Conservation (phyloP, 176 grass and related monocot genomes). For the Triticum timopheevii region DNA sequence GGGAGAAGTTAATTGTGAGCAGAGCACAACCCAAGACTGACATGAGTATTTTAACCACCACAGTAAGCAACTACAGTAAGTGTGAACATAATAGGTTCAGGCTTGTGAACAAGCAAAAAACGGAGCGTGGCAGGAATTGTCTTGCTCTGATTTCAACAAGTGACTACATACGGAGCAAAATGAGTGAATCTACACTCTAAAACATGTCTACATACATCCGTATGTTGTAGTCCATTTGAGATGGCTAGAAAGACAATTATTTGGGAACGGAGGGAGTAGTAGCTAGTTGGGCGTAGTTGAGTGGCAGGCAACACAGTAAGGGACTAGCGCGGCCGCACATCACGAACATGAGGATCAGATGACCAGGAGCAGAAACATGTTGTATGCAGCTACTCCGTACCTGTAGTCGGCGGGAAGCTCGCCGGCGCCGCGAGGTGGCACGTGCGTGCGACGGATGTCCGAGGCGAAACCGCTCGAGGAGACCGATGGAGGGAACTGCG, state of each 20-base stretch:
- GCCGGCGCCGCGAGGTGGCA: background rate
- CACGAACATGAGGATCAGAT: background rate
- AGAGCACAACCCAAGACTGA: background rate
- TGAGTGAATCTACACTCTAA: too few relatives aligned
- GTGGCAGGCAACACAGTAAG: background rate
- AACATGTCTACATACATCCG: too few relatives aligned
- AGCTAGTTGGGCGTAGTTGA: too few relatives aligned
- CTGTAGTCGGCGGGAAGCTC: background rate
- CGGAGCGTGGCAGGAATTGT: background rate
- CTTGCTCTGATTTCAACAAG: background rate
- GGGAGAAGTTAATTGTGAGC: background rate
- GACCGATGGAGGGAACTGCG: slow-evolving; percentile 12
- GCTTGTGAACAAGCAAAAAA: background rate
- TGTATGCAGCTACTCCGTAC: background rate
- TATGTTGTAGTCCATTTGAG: too few relatives aligned
- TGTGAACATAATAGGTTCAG: background rate
- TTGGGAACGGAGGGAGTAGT: too few relatives aligned
- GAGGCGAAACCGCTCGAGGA: background rate
- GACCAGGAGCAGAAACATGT: background rate
- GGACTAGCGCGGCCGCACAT: background rate
- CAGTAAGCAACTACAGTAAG: background rate
- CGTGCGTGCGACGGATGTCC: background rate
- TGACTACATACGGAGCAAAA: too few relatives aligned
- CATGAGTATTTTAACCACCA: background rate
- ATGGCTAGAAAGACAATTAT: too few relatives aligned